phyloP scores from a whole-genome alignment of 2,329 filamentous ascomycete species.

The Colletotrichum lupini region DNA sequence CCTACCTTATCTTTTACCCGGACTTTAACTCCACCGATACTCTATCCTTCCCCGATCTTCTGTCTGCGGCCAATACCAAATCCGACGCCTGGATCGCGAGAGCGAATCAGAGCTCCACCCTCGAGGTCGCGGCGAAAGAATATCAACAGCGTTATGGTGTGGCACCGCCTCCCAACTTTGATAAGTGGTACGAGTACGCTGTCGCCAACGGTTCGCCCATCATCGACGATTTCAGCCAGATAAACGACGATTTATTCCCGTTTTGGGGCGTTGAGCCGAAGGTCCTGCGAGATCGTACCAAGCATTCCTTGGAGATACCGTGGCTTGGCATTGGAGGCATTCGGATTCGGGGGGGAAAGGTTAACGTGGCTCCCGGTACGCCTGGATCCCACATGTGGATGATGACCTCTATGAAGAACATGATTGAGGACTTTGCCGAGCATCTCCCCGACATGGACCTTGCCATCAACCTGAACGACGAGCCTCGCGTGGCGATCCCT shows the following conservation, averaged over 20 bases:
- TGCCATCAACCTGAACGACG: slow-evolving; percentile 72
- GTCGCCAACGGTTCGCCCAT: slow-evolving; percentile 71
- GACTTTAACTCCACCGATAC: slow-evolving; percentile 6
- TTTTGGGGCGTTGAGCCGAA: slow-evolving; percentile 79
- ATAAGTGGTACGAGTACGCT: slow-evolving; percentile 84
- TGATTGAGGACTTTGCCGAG: slow-evolving; percentile 75
- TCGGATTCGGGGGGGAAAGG: slow-evolving; percentile 71
- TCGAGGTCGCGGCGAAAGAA: slow-evolving; percentile 50
- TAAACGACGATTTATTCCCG: slow-evolving; percentile 77
- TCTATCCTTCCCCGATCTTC: slow-evolving; percentile 15
- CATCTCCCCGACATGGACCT: slow-evolving; percentile 83
- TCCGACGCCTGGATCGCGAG: slow-evolving; percentile 36
- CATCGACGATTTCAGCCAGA: slow-evolving; percentile 82
- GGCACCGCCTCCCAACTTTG: slow-evolving; percentile 81
- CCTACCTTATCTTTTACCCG: slow-evolving; percentile 31
- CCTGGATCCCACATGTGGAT: slow-evolving; percentile 47
- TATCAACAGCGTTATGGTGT: slow-evolving; percentile 62
- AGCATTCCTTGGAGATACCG: slow-evolving; percentile 44
- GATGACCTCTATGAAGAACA: slow-evolving; percentile 59
- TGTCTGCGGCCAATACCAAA: slow-evolving; percentile 26
- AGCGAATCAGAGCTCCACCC: slow-evolving; percentile 37
- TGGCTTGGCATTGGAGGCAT: slow-evolving; percentile 53
- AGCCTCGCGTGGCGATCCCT: slow-evolving; percentile 42
- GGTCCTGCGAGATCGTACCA: slow-evolving; percentile 68
- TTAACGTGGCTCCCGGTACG: slow-evolving; percentile 50